Conservation (phyloP, 129 eudicot species). For the Helianthus annuus region HanXRQr2.0-SUNRISE NC_035447.2:2222009-2222508, state of each 20-base stretch:
- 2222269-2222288: background rate
- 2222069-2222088: conserved; percentile 90
- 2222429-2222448: conserved; percentile 48
- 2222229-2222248: background rate
- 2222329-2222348: background rate
- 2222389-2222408: conserved; percentile 39
- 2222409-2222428: conserved; percentile 42
- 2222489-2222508: conserved; percentile 5
- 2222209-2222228: background rate
- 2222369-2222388: conserved; percentile 36
- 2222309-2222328: background rate
- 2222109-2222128: conserved; percentile 18
- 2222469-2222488: background rate
- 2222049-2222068: conserved; percentile 88
- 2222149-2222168: background rate
- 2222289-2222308: background rate
- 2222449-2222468: conserved; percentile 15
- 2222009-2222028: conserved; percentile 96
- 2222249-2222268: background rate
- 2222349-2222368: conserved; percentile 37
- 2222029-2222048: conserved; percentile 96
- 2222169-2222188: background rate
- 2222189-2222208: background rate
- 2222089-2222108: conserved; percentile 97
- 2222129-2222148: background rate